Base-by-base conservation (phyloP, 176 grass and related monocot species). In the Canna indica region DNA sequence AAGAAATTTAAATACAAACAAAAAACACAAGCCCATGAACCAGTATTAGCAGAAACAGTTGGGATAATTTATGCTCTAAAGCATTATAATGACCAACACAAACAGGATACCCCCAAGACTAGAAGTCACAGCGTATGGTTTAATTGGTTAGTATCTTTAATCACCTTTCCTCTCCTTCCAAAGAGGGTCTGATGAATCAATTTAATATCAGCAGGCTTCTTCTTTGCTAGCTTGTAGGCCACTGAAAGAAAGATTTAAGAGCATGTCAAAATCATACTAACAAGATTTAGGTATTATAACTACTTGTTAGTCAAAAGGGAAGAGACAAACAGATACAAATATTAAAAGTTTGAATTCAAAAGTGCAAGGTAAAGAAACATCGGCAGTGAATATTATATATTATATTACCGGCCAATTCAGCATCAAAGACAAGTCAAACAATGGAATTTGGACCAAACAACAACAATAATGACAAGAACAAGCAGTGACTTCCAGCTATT, bases 131-230 rank as follows among this genome's bases (percentile, higher is more conserved):
- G 17, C 74, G 42, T 26, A 6, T 59, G 79, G 79, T 26, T 28
- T 32, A 46, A 47, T n/a, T 70, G 42, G 34, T n/a, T 36, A 69
- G 11, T 7, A 69, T 46, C n/a, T 68, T 57, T 62, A 67, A 53
- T 77, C 69, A 93, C 95, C 95, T 99, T 99, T 73, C 95, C 95
- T 81, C 72, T 99, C 78, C 90, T 87, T 76, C 95, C 95, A 68
- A 94, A 99, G 82, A 99, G 95, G 75, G 91, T 72, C 75, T 70
- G 85, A 69, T 99, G 95, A 78, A 99, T 83, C 77, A 83, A 84
- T 83, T 87, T 99, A 77, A 99, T 83, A 71, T 99, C 95, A 6
- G 74, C 28, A 82, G 90, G 80, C 54, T 99, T 99, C 73, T 85
- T 99, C 78, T 67, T 93, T 59, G 86, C 71, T 86, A 99, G 63